Conservation (phyloP, 106 monocot genomes). For the Platanthera guangdongensis region DNA sequence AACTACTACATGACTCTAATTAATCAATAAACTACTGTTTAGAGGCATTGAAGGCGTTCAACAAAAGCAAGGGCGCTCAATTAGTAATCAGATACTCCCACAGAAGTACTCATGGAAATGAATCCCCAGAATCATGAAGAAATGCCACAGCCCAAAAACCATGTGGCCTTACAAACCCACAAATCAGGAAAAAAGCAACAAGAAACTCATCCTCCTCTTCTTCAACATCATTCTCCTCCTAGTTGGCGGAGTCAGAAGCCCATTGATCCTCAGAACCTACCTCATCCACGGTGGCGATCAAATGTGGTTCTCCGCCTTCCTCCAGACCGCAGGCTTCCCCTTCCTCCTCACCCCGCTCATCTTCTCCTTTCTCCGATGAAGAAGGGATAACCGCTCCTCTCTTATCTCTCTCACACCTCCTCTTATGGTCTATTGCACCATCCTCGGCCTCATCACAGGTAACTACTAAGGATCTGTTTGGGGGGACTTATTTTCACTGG, state of each 20-base stretch:
- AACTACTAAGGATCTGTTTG: no score
- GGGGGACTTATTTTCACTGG: no score
- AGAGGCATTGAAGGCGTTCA: no score
- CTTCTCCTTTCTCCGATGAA: constrained; percentile 1
- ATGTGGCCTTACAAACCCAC: no score
- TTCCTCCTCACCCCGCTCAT: constrained; percentile 9
- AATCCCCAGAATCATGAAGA: no score
- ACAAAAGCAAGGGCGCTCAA: no score
- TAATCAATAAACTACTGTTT: no score
- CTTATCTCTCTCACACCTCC: not conserved
- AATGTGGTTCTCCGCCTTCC: constrained; percentile 43
- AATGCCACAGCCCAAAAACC: no score
- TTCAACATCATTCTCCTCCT: constrained; percentile 15
- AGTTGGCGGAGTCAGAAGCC: constrained; percentile 26
- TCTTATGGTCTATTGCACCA: not conserved
- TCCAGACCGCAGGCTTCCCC: constrained; percentile 31
- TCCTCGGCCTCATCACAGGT: constrained; percentile 10
- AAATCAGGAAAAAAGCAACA: no score
- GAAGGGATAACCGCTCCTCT: not conserved
- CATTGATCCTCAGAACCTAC: constrained; percentile 59
- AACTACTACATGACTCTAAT: no score
- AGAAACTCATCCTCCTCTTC: not conserved
- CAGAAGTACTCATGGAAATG: no score
- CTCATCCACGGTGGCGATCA: constrained; percentile 56
- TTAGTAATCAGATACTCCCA: no score